Conservation (phyloP, 148 eudicot genomes). For the Polygonum aviculare region DNA sequence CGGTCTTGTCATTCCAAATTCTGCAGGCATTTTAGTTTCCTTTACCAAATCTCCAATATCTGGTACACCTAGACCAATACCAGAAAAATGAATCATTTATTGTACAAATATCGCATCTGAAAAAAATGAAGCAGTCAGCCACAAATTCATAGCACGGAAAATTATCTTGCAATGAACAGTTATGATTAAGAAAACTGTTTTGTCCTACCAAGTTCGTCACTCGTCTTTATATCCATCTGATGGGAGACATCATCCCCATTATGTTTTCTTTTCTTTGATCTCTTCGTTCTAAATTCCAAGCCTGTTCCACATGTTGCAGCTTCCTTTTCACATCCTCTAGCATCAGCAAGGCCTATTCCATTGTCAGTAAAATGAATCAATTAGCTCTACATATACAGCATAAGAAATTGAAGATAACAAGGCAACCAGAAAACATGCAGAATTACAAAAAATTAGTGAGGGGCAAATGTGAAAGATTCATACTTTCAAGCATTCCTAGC, state of each 20-base stretch:
- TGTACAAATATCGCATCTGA: neutral
- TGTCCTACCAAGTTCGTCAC: slow-evolving; percentile 11
- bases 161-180: neutral
- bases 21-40: neutral
- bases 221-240: slow-evolving; percentile 14
- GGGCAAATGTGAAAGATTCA: neutral
- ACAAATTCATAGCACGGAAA: neutral
- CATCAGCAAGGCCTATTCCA: slow-evolving; percentile 8
- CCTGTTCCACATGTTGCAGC: slow-evolving; percentile 15
- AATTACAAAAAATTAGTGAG: neutral
- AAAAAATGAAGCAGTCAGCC: neutral
- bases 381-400: neutral
- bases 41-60: neutral
- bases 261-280: slow-evolving; percentile 22
- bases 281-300: slow-evolving; percentile 16
- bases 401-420: neutral
- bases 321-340: slow-evolving; percentile 18
- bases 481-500: neutral
- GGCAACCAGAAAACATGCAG: neutral
- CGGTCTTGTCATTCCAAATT: slow-evolving; percentile 10
- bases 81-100: neutral
- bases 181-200: neutral
- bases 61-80: neutral
- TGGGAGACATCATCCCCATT: slow-evolving; percentile 14
- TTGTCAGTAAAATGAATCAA: neutral